Percentiles rank a stretch among this genome's conserved stretches.
phyloP scores from a whole-genome alignment of 768 basidiomycete species.

The Boletellus emodensis region DNA sequence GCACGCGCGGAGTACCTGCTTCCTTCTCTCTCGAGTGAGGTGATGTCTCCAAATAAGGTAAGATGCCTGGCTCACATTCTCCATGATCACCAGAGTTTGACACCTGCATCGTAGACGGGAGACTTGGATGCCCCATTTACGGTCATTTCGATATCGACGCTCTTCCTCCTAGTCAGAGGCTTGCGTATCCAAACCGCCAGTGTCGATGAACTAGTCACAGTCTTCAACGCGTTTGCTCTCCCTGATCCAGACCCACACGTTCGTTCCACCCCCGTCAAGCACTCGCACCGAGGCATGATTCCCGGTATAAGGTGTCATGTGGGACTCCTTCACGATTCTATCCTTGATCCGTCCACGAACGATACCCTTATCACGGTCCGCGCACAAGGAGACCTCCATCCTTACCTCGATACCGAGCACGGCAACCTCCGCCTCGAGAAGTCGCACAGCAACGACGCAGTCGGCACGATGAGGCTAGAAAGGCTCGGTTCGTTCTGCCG shows the following conservation, averaged over 20 bases:
- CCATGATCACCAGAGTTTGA: no score
- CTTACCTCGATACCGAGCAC: neutral
- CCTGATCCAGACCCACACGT: neutral
- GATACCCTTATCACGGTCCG: constrained; percentile 13
- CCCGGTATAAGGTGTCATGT: neutral
- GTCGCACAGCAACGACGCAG: neutral
- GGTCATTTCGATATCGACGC: constrained; percentile 21
- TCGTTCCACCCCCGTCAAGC: neutral
- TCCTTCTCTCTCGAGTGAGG: neutral
- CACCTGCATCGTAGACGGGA: neutral
- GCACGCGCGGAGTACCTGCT: constrained; percentile 4
- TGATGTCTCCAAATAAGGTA: constrained; percentile 3
- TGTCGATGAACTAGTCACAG: constrained; percentile 1
- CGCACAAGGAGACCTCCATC: neutral
- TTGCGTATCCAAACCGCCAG: neutral
- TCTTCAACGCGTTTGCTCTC: constrained; percentile 13
- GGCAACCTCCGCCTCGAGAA: constrained; percentile 10
- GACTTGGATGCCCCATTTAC: neutral
- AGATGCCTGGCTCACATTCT: no score
- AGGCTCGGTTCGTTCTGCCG: neutral
- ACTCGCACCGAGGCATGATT: constrained; percentile 13
- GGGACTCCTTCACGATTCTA: constrained; percentile 13
- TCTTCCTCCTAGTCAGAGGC: constrained; percentile 13
- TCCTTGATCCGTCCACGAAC: constrained; percentile 2
- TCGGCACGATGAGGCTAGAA: constrained; percentile 11